Percentiles rank a stretch among this genome's conserved stretches.
These are phyloP conservation scores for Nakazawaea sp. DNA, from an alignment of 805 yeast species.

Conservation along the genomic window DNA sequence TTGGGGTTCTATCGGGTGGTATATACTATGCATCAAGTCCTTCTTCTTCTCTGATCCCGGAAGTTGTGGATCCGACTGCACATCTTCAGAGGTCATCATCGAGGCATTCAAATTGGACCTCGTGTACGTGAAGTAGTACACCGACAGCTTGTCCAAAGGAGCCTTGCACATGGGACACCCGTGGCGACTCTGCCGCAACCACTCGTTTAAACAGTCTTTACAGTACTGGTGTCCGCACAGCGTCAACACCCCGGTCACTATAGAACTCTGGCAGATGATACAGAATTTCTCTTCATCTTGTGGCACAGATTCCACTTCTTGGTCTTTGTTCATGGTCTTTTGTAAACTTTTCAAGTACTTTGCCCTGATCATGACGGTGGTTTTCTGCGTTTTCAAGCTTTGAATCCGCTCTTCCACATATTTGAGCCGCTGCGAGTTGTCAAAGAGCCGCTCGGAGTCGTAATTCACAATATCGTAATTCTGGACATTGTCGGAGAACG, in stretches of 20 bases:
- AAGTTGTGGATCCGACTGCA: slow-evolving; percentile 7
- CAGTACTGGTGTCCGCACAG: slow-evolving; percentile 94
- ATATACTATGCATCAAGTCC: slow-evolving; percentile 33
- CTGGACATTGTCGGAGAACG: slow-evolving; percentile 74
- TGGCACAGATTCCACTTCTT: slow-evolving; percentile 14
- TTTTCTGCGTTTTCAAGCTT: not conserved
- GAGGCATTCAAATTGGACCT: slow-evolving; percentile 45
- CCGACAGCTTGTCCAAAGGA: slow-evolving; percentile 36
- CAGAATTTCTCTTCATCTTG: slow-evolving; percentile 43
- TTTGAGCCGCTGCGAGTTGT: not conserved
- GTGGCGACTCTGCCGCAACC: slow-evolving; percentile 49
- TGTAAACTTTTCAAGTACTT: slow-evolving; percentile 15
- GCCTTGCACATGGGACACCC: slow-evolving; percentile 83
- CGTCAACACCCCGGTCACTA: slow-evolving; percentile 71
- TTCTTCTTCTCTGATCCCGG: slow-evolving; percentile 22
- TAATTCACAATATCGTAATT: slow-evolving; percentile 39
- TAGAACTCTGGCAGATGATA: slow-evolving; percentile 68
- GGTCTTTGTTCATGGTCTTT: slow-evolving; percentile 15
- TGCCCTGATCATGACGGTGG: not conserved
- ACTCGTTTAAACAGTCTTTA: slow-evolving; percentile 65
- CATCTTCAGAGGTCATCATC: slow-evolving; percentile 18
- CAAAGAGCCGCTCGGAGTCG: not conserved
- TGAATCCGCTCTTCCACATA: not conserved
- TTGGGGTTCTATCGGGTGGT: slow-evolving; percentile 35
- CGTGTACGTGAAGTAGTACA: slow-evolving; percentile 64